Percentiles rank a stretch among this genome's conserved stretches.
These are phyloP conservation scores for Debaryomyces sp. DNA, from an alignment of 1,139 yeast genomes.

Conservation along the genomic window DNA sequence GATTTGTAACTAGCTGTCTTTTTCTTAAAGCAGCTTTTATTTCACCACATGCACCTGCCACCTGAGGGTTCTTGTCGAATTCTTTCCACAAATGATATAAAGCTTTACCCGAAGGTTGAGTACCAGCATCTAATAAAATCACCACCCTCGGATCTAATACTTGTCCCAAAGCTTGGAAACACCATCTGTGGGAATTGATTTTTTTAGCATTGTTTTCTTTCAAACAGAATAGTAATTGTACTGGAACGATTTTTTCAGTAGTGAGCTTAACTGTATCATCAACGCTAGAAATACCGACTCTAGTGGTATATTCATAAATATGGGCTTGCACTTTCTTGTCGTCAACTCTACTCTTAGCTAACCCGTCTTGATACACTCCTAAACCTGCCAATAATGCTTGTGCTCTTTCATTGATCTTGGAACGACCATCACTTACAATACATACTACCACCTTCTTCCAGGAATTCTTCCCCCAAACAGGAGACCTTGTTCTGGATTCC, in stretches of 20 bases:
- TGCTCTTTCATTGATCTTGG: slow-evolving; percentile 51
- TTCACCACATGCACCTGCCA: slow-evolving; percentile 56
- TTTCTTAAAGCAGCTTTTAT: slow-evolving; percentile 47
- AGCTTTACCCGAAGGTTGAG: slow-evolving; percentile 50
- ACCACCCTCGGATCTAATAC: slow-evolving; percentile 48
- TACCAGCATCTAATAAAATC: slow-evolving; percentile 50
- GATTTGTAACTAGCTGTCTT: slow-evolving; percentile 46
- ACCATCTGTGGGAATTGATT: slow-evolving; percentile 54
- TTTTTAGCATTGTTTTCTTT: slow-evolving; percentile 52
- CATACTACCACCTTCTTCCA: slow-evolving; percentile 55
- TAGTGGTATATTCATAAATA: slow-evolving; percentile 51
- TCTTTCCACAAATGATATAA: slow-evolving; percentile 53
- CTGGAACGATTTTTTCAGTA: slow-evolving; percentile 52
- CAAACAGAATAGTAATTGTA: slow-evolving; percentile 49
- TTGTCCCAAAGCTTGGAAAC: slow-evolving; percentile 52
- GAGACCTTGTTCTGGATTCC: slow-evolving; percentile 45
- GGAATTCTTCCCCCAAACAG: slow-evolving; percentile 51
- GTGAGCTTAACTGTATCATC: slow-evolving; percentile 51
- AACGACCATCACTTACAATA: slow-evolving; percentile 51
- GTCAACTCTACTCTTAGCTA: slow-evolving; percentile 51
- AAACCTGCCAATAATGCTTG: slow-evolving; percentile 51
- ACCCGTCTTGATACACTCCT: slow-evolving; percentile 53
- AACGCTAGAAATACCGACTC: slow-evolving; percentile 50
- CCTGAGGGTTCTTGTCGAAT: slow-evolving; percentile 49
- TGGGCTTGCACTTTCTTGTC: slow-evolving; percentile 51